phyloP scores from a whole-genome alignment of 306 rosid species.

The Cucumis cinereus region DNA sequence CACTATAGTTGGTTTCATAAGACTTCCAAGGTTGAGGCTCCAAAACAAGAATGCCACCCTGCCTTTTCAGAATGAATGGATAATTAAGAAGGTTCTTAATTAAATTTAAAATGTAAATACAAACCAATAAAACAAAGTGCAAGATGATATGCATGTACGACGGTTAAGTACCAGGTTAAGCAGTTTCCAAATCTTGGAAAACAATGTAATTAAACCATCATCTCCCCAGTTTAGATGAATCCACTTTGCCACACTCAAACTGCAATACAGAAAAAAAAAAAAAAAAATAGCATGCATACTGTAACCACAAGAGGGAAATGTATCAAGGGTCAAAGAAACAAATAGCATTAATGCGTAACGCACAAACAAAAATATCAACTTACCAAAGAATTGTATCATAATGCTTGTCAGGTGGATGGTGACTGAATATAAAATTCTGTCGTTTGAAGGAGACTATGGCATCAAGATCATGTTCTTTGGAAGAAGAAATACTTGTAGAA shows the following conservation, averaged over 20 bases:
- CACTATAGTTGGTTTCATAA: constrained; percentile 28
- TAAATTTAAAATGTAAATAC: background rate
- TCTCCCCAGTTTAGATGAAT: constrained; percentile 97
- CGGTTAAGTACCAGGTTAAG: constrained; percentile 54
- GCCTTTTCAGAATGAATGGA: constrained; percentile 3
- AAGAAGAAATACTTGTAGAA: constrained; percentile 21
- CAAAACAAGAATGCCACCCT: constrained; percentile 87
- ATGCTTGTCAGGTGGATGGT: constrained; percentile 29
- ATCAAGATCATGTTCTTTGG: constrained; percentile 25
- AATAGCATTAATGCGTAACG: background rate
- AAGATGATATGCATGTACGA: background rate
- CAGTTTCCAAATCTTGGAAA: constrained; percentile 67
- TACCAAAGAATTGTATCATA: constrained; percentile 83
- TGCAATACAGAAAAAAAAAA: constrained; percentile 27
- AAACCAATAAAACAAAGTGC: background rate
- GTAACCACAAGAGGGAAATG: background rate
- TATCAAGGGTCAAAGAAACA: background rate
- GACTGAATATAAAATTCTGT: constrained; percentile 54
- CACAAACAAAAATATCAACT: constrained; percentile 7
- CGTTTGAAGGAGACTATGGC: constrained; percentile 48
- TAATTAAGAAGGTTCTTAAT: constrained; percentile 6
- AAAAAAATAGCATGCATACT: constrained; percentile 1
- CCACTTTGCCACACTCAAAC: constrained; percentile 96
- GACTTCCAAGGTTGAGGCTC: constrained; percentile 99
- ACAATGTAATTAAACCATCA: constrained; percentile 66